Conservation (phyloP, 495 filamentous ascomycete species). For the Hyaloscypha bicolor region DNA sequence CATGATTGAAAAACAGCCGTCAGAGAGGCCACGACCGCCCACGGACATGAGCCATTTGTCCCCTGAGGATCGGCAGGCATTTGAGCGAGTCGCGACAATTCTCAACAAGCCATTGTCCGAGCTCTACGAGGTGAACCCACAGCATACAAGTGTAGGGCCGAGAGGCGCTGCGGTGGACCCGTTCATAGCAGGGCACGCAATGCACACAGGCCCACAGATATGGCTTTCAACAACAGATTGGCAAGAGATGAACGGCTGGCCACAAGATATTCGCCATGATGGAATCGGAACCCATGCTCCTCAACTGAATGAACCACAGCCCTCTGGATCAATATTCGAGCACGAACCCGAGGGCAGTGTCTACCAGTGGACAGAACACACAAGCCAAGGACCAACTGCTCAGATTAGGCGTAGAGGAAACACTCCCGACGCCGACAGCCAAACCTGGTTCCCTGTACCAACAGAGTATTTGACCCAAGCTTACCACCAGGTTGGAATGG, state of each 20-base stretch:
- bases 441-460: not conserved
- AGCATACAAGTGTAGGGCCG: not conserved
- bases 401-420: not conserved
- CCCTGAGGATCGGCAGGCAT: not conserved
- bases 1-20: conserved; percentile 7
- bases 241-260: not conserved
- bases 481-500: not conserved
- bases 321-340: not conserved
- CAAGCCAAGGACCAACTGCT: not conserved
- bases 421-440: not conserved
- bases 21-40: conserved; percentile 1
- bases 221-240: not conserved
- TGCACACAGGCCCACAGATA: not conserved
- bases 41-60: conserved; percentile 1
- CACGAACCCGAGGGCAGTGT: not conserved
- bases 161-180: not conserved
- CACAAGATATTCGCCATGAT: not conserved
- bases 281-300: not conserved
- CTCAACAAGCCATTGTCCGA: conserved; percentile 7
- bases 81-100: not conserved
- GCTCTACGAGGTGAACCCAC: conserved; percentile 1
- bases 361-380: not conserved
- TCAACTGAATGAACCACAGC: not conserved
- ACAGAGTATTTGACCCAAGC: not conserved
- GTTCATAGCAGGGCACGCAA: not conserved